Evolutionary conservation across 2,329 filamentous ascomycete species (phyloP).

Genomic region (Fusarium caatingaense): DNA sequence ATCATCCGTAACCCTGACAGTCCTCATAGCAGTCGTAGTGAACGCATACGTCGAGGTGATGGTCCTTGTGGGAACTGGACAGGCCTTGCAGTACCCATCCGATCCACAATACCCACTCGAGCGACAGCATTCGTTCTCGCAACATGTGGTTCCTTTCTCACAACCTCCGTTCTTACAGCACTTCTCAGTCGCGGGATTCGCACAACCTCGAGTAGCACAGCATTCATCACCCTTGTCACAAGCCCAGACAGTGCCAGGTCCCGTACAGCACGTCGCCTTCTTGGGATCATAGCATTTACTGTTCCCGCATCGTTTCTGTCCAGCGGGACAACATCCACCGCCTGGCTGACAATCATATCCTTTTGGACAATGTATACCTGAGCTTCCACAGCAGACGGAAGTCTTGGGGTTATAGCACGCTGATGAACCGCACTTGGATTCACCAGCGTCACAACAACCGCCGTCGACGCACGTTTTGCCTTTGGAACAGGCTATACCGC

Average conservation of each 20-base stretch:
- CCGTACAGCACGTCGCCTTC: not conserved
- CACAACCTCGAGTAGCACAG: not conserved
- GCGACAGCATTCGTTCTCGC: conserved; percentile 7
- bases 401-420: conserved; percentile 1
- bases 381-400: not conserved
- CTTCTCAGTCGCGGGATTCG: not conserved
- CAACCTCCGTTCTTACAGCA: not conserved
- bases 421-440: not conserved
- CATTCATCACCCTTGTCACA: not conserved
- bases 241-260: not conserved
- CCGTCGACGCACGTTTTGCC: not conserved
- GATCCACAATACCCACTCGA: conserved; percentile 8
- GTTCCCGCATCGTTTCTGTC: conserved; percentile 9
- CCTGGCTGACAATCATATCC: conserved; percentile 9
- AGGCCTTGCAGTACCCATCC: conserved; percentile 5
- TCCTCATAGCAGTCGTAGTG: conserved; percentile 12
- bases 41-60: conserved; percentile 6
- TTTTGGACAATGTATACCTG: not conserved
- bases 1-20: not conserved
- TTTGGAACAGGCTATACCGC: not conserved
- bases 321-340: conserved; percentile 7
- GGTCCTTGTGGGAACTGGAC: not conserved
- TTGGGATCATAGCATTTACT: conserved; percentile 19
- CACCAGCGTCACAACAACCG: not conserved
- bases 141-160: conserved; percentile 7